Conservation (phyloP, 2,329 filamentous ascomycete genomes). For the Fusarium aywerte region DNA sequence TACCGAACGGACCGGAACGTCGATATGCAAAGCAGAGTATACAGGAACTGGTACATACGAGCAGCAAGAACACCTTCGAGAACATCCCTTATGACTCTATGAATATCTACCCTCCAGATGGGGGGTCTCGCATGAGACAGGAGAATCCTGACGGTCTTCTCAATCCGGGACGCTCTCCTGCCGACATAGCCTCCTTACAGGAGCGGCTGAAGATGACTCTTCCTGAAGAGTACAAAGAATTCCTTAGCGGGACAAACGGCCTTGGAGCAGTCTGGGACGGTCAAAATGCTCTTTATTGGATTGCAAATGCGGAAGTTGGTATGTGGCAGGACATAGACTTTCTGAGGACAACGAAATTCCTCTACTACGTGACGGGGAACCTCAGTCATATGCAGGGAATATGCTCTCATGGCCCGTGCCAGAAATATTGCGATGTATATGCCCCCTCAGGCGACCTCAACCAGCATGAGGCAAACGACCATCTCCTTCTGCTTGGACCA, state of each 20-base stretch:
- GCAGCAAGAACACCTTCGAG: slow-evolving; percentile 11
- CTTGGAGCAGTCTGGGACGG: slow-evolving; percentile 12
- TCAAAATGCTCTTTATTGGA: slow-evolving; percentile 3
- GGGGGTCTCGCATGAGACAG: neutral
- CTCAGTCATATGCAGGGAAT: neutral
- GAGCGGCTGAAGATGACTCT: neutral
- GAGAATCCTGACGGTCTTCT: neutral
- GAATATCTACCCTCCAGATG: neutral
- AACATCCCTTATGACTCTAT: slow-evolving; percentile 5
- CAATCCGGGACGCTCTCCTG: neutral
- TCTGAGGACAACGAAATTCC: slow-evolving; percentile 2
- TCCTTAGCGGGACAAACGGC: neutral
- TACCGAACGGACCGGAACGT: neutral
- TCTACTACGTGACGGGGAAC: neutral
- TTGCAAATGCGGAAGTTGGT: slow-evolving; percentile 1
- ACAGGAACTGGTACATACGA: neutral
- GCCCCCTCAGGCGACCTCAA: neutral
- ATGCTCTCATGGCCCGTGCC: neutral
- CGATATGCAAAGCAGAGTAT: neutral
- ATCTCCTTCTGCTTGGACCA: neutral
- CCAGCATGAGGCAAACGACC: neutral
- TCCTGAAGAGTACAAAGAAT: slow-evolving; percentile 4
- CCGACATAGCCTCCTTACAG: neutral
- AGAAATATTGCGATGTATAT: neutral
- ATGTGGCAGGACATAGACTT: slow-evolving; percentile 5